Base-by-base conservation (phyloP, 2,329 filamentous ascomycete species). In the Neofusicoccum kwambonambiense region DNA sequence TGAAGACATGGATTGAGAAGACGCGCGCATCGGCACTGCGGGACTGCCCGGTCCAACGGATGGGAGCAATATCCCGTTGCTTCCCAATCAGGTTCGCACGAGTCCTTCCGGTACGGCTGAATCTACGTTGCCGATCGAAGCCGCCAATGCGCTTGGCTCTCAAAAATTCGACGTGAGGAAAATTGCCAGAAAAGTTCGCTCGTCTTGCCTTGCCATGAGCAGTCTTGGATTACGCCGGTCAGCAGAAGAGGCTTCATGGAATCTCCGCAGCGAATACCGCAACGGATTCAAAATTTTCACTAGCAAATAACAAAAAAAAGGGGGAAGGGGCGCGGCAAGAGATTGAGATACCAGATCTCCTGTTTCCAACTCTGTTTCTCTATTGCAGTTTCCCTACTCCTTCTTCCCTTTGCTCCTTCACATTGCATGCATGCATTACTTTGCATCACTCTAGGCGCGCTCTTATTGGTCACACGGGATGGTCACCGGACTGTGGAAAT, bases 1-100 rank as follows among this genome's bases (percentile, higher is more conserved):
- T 60, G 42, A 37, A 60, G 56, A 60, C 41, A 60, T 60, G 27
- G 42, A 60, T 60, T 57, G 22, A 41, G 56, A 60, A 60, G 39
- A 45, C 41, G 56, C 27, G 41, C 27, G 37, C 11, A 37, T 45
- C 41, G 41, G 56, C 27, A 60, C 15, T 42, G 27, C 27, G 9
- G 31, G 41, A 8, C 41, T 41, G 6, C 27, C 31, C 42, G 42
- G 42, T 35, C 17, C 31, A 45, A 45, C n/a, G 31, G 22, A 58
- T 17, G 13, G 22, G 22, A 27, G 7, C 56, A 31, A 45, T 15
- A 60, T 9, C 35, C 15, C 27, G 39, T 15, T 47, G n/a, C 42
- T 47, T 47, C 31, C 56, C 31, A 27, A 15, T 12, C 39, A 34
- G 11, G 15, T 19, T 22, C 22, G 39, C 15, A 1, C 22, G 1